A percentile compares a stretch with the other conserved stretches of the same genome.
These are phyloP conservation scores for Thalassiosira profunda DNA, from an alignment of 108 stramenopile genomes.

Conservation along the genomic window DNA sequence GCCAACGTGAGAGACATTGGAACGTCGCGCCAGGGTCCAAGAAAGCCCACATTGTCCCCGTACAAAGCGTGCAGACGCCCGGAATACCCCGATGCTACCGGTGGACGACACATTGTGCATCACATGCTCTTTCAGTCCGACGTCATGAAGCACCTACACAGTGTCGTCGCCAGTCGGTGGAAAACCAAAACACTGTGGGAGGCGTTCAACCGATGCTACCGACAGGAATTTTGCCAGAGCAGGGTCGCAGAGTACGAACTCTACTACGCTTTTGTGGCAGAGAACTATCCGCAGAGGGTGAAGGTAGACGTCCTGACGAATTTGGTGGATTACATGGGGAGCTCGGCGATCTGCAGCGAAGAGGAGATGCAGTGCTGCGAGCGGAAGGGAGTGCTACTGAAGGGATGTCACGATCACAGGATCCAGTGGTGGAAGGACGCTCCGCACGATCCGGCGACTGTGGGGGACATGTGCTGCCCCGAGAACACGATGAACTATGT, in stretches of 20 bases:
- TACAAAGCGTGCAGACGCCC: constrained; percentile 26
- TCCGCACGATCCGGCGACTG: background rate
- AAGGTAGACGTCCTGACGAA: constrained; percentile 9
- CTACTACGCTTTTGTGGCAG: constrained; percentile 20
- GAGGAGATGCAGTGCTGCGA: constrained; percentile 33
- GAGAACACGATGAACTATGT: background rate
- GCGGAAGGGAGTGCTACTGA: constrained; percentile 25
- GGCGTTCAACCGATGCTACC: constrained; percentile 10
- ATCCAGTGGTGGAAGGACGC: constrained; percentile 2
- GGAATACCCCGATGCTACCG: constrained; percentile 26
- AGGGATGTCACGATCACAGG: constrained; percentile 46
- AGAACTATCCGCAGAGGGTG: constrained; percentile 25
- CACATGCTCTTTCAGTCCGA: constrained; percentile 47
- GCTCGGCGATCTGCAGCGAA: constrained; percentile 23
- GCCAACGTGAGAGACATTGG: background rate
- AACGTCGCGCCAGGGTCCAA: background rate
- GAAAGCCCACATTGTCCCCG: constrained; percentile 14
- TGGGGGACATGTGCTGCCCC: constrained; percentile 31
- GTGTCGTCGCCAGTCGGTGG: constrained; percentile 9
- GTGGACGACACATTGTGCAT: constrained; percentile 32
- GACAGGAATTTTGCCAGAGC: constrained; percentile 12
- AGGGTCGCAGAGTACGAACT: constrained; percentile 36
- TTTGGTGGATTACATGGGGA: constrained; percentile 11
- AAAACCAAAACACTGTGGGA: constrained; percentile 14
- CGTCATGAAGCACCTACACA: constrained; percentile 36